phyloP scores from a whole-genome alignment of 371 early-diverging fungal species.

The Mortierella sp. region DNA sequence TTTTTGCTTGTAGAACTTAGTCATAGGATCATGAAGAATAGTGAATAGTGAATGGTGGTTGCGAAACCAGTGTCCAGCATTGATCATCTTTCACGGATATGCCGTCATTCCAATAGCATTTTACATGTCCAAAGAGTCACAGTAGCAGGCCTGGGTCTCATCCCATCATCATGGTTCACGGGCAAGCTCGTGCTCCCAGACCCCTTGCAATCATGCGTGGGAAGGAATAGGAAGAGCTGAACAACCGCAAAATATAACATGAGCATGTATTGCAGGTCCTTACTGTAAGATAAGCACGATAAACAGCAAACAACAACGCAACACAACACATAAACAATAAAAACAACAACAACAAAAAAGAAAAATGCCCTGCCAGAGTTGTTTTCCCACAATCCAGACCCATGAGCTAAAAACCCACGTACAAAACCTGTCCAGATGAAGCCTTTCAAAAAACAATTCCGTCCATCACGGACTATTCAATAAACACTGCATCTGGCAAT shows the following conservation, averaged over 20 bases:
- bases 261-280: background rate
- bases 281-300: too few species aligned
- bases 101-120: background rate
- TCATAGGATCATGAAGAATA: conserved; percentile 1
- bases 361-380: background rate
- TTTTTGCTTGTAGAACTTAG: background rate
- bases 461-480: background rate
- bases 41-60: background rate
- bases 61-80: background rate
- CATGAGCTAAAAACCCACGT: background rate
- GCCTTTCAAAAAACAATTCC: conserved; percentile 5
- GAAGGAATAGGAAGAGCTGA: conserved; percentile 6
- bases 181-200: background rate
- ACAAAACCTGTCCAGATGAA: conserved; percentile 5
- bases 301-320: too few species aligned
- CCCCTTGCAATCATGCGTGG: conserved; percentile 17
- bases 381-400: conserved; percentile 8
- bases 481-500: background rate
- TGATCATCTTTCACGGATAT: background rate
- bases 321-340: background rate
- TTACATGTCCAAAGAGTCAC: background rate
- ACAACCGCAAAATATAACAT: background rate
- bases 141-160: background rate
- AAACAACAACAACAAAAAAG: background rate
- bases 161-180: background rate